Evolutionary conservation across 2,329 filamentous ascomycete species (phyloP), one percentile per base, ranked within the genome.

Genomic region (Aspergillus udagawae): DNA sequence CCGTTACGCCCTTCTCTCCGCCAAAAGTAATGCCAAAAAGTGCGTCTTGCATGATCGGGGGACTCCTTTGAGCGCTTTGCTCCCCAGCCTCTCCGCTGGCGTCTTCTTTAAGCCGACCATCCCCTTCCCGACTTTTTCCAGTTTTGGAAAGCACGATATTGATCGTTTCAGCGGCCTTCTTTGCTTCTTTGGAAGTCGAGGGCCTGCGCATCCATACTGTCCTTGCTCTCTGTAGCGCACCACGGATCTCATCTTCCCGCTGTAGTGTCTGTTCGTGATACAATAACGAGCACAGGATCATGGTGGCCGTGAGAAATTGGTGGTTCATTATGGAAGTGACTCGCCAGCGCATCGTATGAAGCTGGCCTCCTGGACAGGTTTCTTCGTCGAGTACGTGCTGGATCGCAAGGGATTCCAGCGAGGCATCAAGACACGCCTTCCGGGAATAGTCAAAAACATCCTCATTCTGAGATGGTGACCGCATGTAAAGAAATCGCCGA

Each of bases 271-370:
- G 45, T 4, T 50, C 54, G 20, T 45, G 55, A 50, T 62, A 50
- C 8, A 66, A 25, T 10, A 65, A 38, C 9, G 59, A 73, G 58
- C 82, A 86, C 3, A 87, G 62, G 1, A 86, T 75, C 77, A 84
- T 83, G 51, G 80, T 80, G 0, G 83, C 83, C 1, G 86, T 76
- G 49, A 87, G 72, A 52, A 84, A 87, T 63, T 86, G 83, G 60
- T 86, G 83, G 51, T 83, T 79, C 20, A 80, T 79, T 4, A 86
- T 68, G 1, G 81, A 82, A 1, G 79, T 80, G 21, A 85, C 69
- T 60, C 85, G 84, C 83, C 83, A 87, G 4, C 78, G 78, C 49
- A 81, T 77, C 49, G 74, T 72, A 59, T 76, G 72, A 10, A 87
- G 73, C 49, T 82, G 72, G 4, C 80, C 80, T 1, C 82, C 83